These are phyloP conservation scores for Yarrowia galli DNA, from an alignment of 1,139 yeast species.

Conservation along the genomic window DNA sequence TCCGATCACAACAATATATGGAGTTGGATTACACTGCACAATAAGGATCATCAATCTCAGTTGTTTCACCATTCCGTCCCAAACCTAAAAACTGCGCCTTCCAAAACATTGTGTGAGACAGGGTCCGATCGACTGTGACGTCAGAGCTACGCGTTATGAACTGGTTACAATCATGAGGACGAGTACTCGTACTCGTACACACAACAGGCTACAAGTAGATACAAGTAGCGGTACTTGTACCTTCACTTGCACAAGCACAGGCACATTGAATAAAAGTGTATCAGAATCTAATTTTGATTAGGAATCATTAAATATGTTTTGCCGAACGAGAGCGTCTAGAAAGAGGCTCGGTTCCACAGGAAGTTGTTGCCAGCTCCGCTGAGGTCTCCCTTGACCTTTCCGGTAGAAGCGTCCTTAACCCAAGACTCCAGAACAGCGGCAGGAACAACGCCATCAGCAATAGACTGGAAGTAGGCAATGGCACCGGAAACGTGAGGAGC, in stretches of 20 bases:
- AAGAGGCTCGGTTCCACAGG: constrained; percentile 34
- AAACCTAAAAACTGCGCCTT: background rate
- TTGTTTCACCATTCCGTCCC: background rate
- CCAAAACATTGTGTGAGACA: constrained; percentile 2
- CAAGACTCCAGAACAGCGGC: constrained; percentile 20
- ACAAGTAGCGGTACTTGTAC: no score
- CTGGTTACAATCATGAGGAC: no score
- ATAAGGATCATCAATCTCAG: background rate
- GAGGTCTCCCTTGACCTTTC: constrained; percentile 20
- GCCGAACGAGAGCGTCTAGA: background rate
- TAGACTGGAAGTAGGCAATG: constrained; percentile 78
- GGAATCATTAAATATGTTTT: constrained; percentile 30
- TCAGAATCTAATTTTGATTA: constrained; percentile 12
- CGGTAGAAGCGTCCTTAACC: constrained; percentile 14
- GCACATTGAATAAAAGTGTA: background rate
- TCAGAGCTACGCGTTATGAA: constrained; percentile 1
- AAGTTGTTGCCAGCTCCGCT: constrained; percentile 22
- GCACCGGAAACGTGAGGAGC: constrained; percentile 96
- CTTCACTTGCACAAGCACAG: no score
- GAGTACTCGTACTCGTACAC: background rate
- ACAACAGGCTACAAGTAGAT: no score
- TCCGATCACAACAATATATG: background rate
- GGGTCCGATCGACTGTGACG: background rate
- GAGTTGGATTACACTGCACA: background rate
- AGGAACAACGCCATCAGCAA: constrained; percentile 8